Conservation (phyloP, 305 asterid species). For the Fraxinus velutina region DNA sequence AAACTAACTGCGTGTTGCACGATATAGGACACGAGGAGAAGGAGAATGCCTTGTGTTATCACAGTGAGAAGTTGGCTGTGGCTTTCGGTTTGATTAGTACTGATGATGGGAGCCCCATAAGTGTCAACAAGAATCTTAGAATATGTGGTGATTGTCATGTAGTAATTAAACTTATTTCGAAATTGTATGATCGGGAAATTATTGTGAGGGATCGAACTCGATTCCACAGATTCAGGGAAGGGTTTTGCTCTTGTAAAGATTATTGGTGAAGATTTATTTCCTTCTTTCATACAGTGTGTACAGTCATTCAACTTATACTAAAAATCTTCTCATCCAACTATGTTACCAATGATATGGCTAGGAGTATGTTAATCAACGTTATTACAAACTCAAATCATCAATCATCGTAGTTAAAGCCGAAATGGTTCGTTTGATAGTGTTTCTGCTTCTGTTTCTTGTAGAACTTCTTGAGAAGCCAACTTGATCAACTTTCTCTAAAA, state of each 20-base stretch:
- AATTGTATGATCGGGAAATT: conserved; percentile 58
- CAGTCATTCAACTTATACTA: neutral
- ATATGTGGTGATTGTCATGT: conserved; percentile 94
- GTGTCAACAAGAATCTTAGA: conserved; percentile 81
- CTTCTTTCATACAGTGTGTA: neutral
- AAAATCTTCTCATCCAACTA: neutral
- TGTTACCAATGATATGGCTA: neutral
- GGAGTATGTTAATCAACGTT: neutral
- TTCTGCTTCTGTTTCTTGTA: neutral
- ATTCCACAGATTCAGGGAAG: conserved; percentile 72
- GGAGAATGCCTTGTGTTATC: conserved; percentile 73
- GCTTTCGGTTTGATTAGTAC: conserved; percentile 73
- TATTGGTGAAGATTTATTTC: conserved; percentile 54
- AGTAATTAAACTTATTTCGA: conserved; percentile 74
- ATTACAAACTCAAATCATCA: neutral
- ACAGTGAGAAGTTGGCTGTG: conserved; percentile 90
- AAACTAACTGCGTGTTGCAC: conserved; percentile 71
- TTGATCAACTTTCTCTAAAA: neutral
- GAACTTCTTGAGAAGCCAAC: neutral
- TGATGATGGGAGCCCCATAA: conserved; percentile 42
- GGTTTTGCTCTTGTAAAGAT: conserved; percentile 74
- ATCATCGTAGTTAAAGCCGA: neutral
- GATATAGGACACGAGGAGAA: conserved; percentile 88
- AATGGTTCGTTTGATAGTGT: neutral
- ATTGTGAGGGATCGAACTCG: conserved; percentile 85